phyloP scores from a whole-genome alignment of 345 rosid species.

The Cochlearia excelsa region DNA sequence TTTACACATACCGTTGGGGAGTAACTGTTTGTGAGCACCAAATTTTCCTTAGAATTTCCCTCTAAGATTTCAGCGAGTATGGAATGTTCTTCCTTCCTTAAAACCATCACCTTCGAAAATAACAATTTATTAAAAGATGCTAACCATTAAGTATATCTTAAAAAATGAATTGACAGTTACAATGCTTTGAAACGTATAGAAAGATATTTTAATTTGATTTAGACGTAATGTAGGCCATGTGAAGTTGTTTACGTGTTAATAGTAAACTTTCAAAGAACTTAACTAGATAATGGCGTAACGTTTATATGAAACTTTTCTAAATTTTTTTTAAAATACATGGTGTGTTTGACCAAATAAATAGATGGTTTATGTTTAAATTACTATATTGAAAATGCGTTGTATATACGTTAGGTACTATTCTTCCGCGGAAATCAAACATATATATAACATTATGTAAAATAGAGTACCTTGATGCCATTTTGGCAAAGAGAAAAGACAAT shows the following conservation, averaged over 20 bases:
- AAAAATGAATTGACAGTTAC: neutral
- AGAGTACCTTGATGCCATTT: constrained; percentile 50
- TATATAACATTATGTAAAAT: neutral
- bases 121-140: neutral
- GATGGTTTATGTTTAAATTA: no score
- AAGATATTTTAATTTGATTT: neutral
- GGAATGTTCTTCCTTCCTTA: constrained; percentile 40
- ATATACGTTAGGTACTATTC: no score
- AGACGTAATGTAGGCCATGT: constrained; percentile 14
- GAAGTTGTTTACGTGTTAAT: constrained; percentile 12
- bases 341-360: no score
- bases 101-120: constrained; percentile 41
- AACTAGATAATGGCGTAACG: no score
- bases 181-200: constrained; percentile 6
- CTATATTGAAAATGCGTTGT: no score
- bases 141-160: neutral
- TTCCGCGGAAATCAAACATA: no score
- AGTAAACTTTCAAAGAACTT: no score
- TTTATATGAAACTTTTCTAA: no score
- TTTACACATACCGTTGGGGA: constrained; percentile 41
- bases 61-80: constrained; percentile 40
- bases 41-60: constrained; percentile 23
- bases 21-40: constrained; percentile 37
- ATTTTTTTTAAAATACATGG: no score
- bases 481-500: constrained; percentile 44